These are phyloP conservation scores for Plasmodium sp. DNA, from an alignment of 169 alveolate species.

Conservation along the genomic window DNA sequence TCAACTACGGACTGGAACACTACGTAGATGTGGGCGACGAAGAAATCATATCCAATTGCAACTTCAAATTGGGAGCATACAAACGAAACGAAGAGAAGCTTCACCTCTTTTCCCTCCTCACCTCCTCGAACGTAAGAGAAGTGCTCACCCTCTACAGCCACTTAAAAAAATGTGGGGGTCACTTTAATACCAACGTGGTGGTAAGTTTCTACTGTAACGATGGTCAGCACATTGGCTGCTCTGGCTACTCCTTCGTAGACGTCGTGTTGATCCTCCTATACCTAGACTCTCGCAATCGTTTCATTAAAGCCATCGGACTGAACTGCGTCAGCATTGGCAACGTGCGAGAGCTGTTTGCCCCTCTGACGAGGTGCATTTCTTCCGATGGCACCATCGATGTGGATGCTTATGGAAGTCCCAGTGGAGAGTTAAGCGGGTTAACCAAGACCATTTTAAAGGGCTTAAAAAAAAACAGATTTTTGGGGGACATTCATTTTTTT, in stretches of 20 bases:
- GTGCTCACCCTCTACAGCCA: conserved; percentile 29
- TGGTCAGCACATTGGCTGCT: conserved; percentile 17
- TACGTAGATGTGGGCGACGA: conserved; percentile 60
- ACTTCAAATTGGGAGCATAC: conserved; percentile 29
- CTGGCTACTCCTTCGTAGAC: conserved; percentile 36
- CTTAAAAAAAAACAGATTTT: conserved; percentile 26
- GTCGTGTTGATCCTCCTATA: conserved; percentile 7
- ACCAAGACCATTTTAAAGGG: background rate
- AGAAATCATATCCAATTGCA: conserved; percentile 31
- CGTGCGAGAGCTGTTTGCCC: conserved; percentile 22
- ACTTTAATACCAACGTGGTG: conserved; percentile 2
- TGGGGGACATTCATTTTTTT: conserved; percentile 38
- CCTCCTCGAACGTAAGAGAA: conserved; percentile 49
- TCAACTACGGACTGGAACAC: conserved; percentile 61
- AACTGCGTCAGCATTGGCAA: conserved; percentile 40
- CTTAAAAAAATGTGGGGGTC: conserved; percentile 2
- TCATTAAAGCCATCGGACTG: conserved; percentile 41
- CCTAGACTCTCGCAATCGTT: conserved; percentile 24
- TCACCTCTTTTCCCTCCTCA: conserved; percentile 19
- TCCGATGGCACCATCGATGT: background rate
- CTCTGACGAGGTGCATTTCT: conserved; percentile 6
- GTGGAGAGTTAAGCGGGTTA: background rate
- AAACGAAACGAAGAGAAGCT: conserved; percentile 8
- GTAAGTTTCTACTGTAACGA: conserved; percentile 31
- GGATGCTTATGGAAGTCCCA: conserved; percentile 12